Percentiles rank a stretch among this genome's conserved stretches.
Evolutionary conservation across 768 basidiomycete species (phyloP).

Genomic region (Pisolithus sp.): DNA sequence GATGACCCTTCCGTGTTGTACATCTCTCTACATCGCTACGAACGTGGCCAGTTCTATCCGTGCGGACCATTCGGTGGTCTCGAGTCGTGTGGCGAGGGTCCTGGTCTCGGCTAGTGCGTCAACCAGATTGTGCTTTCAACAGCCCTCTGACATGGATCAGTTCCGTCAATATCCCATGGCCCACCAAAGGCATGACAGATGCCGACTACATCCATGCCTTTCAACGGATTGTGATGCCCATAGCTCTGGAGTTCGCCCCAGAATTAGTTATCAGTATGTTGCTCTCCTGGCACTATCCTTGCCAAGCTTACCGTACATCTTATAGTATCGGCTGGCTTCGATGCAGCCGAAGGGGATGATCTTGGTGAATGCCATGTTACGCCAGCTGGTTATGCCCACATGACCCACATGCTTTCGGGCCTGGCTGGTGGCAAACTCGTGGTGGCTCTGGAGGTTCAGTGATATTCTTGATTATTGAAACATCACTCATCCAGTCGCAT

Average conservation of each 20-base stretch:
- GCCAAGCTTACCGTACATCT: not conserved
- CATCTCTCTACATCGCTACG: conserved; percentile 92
- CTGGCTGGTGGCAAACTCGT: conserved; percentile 86
- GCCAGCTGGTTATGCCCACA: conserved; percentile 92
- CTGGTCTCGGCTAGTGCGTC: conserved; percentile 80
- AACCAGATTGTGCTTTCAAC: not conserved
- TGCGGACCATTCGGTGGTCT: conserved; percentile 85
- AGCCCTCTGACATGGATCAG: conserved; percentile 34
- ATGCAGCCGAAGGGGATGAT: conserved; percentile 89
- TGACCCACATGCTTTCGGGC: conserved; percentile 94
- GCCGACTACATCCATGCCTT: conserved; percentile 97
- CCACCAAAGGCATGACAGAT: conserved; percentile 79
- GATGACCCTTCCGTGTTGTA: conserved; percentile 90
- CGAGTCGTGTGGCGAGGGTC: conserved; percentile 78
- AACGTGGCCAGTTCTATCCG: conserved; percentile 88
- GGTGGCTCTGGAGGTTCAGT: conserved; percentile 82
- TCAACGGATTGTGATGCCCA: conserved; percentile 93
- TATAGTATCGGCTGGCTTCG: conserved; percentile 94
- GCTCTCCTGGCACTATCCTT: no score
- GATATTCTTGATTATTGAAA: conserved; percentile 4
- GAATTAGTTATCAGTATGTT: conserved; percentile 90
- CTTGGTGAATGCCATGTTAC: conserved; percentile 89
- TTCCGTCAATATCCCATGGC: conserved; percentile 97
- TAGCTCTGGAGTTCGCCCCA: conserved; percentile 93
- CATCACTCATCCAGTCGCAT: not conserved